These are phyloP conservation scores for Clitopilus passeckerianus DNA, from an alignment of 768 basidiomycete genomes.

Conservation along the genomic window DNA sequence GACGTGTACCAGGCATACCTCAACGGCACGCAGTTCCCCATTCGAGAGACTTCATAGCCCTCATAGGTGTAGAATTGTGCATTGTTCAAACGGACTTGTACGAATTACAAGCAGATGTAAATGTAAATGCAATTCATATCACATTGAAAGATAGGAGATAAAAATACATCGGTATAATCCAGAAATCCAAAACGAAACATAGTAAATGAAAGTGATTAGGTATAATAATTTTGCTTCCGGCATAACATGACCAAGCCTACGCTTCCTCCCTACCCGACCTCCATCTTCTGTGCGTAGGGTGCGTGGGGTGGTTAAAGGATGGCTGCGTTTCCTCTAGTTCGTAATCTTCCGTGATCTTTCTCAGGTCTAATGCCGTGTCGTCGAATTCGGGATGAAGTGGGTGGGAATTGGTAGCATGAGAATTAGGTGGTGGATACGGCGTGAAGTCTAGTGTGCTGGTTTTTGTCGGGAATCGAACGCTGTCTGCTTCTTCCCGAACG, in stretches of 20 bases:
- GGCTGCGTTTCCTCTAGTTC: not conserved
- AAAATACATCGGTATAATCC: no score
- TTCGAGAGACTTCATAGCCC: slow-evolving; percentile 5
- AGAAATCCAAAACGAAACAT: no score
- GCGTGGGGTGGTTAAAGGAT: not conserved
- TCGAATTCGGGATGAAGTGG: not conserved
- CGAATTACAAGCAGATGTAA: no score
- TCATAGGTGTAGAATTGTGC: no score
- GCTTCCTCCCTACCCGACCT: not conserved
- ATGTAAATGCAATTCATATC: no score
- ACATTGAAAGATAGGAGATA: no score
- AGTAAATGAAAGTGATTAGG: no score
- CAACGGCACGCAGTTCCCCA: slow-evolving; percentile 11
- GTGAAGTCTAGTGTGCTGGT: not conserved
- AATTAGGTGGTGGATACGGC: not conserved
- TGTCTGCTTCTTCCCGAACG: slow-evolving; percentile 8
- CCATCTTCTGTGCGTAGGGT: not conserved
- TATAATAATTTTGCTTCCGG: no score
- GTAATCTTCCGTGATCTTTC: not conserved
- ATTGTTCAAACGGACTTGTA: not conserved
- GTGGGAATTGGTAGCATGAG: not conserved
- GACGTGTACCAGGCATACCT: slow-evolving; percentile 14
- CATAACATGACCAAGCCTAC: no score
- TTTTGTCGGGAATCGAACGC: not conserved
- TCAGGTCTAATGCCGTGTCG: not conserved